A percentile compares a stretch with the other conserved stretches of the same genome.
These are phyloP conservation scores for Galerina marginata DNA, from an alignment of 768 basidiomycete species.

Conservation along the genomic window DNA sequence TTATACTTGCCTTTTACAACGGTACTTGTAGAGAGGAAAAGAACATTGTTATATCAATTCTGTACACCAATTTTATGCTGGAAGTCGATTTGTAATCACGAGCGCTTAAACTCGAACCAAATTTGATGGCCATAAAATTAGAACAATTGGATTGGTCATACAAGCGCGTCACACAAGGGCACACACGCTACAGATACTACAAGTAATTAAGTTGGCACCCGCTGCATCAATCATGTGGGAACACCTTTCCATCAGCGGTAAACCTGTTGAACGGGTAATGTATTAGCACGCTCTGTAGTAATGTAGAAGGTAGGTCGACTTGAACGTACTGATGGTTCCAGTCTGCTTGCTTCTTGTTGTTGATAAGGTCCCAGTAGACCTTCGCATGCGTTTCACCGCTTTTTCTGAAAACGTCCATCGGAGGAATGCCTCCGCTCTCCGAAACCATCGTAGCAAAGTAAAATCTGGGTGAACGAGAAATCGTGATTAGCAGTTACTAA, in stretches of 20 bases:
- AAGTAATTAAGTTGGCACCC: not conserved
- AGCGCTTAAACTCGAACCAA: too few relatives aligned
- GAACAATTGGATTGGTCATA: too few relatives aligned
- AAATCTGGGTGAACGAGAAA: conserved; percentile 23
- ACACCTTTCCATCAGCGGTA: conserved; percentile 3
- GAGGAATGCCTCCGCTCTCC: conserved; percentile 18
- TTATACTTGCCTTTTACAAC: too few relatives aligned
- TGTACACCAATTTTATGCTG: too few relatives aligned
- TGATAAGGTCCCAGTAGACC: conserved; percentile 32
- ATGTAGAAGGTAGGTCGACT: too few relatives aligned
- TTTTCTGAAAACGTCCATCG: conserved; percentile 19
- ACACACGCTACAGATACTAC: too few relatives aligned
- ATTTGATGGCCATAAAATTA: too few relatives aligned
- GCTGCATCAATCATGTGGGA: not conserved
- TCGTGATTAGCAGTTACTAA: not conserved
- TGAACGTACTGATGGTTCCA: conserved; percentile 28
- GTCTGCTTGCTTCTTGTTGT: conserved; percentile 21
- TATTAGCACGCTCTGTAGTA: not conserved
- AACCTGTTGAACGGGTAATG: not conserved
- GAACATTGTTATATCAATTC: too few relatives aligned
- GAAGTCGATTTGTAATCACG: too few relatives aligned
- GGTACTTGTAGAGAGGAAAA: too few relatives aligned
- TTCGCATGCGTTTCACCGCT: conserved; percentile 33
- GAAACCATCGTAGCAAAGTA: conserved; percentile 34
- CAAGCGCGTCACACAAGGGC: too few relatives aligned